phyloP scores from a whole-genome alignment of 495 filamentous ascomycete genomes.

The Aspergillus ellipticus region DNA sequence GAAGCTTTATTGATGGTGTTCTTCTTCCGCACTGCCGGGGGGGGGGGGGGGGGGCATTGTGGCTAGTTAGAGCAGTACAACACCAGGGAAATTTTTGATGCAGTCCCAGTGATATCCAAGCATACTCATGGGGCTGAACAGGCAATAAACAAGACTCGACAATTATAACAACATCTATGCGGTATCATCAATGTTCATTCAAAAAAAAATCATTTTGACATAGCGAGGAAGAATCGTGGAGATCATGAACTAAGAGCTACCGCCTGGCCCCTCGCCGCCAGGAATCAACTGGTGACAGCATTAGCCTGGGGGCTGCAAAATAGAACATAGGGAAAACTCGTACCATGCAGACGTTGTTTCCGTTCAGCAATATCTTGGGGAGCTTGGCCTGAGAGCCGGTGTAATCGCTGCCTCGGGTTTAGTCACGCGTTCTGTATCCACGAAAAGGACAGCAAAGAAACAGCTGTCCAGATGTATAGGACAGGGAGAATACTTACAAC shows the following conservation, averaged over 20 bases:
- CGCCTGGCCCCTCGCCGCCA: conserved; percentile 72
- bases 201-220: conserved; percentile 24
- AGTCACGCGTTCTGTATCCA: conserved; percentile 14
- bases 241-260: conserved; percentile 27
- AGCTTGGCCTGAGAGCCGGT: conserved; percentile 80
- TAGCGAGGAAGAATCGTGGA: conserved; percentile 7
- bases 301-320: conserved; percentile 7
- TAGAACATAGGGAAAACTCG: neutral
- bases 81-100: neutral
- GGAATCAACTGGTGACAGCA: conserved; percentile 65
- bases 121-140: neutral
- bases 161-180: conserved; percentile 17
- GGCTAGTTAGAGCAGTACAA: neutral
- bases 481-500: conserved; percentile 58
- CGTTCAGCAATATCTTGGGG: conserved; percentile 92
- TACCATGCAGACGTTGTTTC: conserved; percentile 99
- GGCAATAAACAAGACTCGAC: neutral
- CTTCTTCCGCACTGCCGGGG: no score
- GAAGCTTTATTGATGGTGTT: no score
- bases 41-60: no score
- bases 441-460: neutral
- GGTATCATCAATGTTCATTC: conserved; percentile 33
- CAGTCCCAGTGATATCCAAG: neutral
- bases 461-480: neutral
- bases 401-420: conserved; percentile 69